phyloP scores from a whole-genome alignment of 257 asterid genomes.

The Striga asiatica region DNA sequence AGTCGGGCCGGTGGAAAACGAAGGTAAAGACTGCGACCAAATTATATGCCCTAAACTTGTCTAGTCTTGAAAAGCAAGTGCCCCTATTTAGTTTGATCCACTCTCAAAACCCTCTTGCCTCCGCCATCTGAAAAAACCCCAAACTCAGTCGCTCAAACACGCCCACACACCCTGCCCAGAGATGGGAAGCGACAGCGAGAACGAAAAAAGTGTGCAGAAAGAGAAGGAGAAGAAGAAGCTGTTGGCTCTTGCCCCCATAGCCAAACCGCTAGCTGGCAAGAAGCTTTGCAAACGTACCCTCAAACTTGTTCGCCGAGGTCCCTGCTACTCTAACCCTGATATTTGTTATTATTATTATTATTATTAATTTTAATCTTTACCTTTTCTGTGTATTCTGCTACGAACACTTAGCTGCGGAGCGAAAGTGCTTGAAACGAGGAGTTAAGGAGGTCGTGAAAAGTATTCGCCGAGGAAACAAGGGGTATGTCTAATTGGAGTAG shows the following conservation, averaged over 20 bases:
- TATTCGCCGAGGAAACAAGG: slow-evolving; percentile 88
- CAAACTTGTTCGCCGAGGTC: slow-evolving; percentile 85
- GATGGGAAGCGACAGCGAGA: slow-evolving; percentile 92
- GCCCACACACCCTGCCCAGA: slow-evolving; percentile 11
- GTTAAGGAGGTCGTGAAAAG: slow-evolving; percentile 95
- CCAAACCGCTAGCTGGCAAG: slow-evolving; percentile 87
- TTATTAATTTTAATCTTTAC: neutral
- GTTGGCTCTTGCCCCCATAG: slow-evolving; percentile 67
- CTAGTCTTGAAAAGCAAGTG: too few species aligned
- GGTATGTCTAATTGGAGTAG: slow-evolving; percentile 24
- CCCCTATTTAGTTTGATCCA: neutral
- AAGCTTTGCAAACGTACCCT: slow-evolving; percentile 77
- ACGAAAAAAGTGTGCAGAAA: slow-evolving; percentile 58
- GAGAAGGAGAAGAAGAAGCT: slow-evolving; percentile 86
- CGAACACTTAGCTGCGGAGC: slow-evolving; percentile 64
- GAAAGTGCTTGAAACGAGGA: slow-evolving; percentile 91
- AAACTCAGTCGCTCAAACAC: neutral
- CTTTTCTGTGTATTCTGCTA: neutral
- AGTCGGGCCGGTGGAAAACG: too few species aligned
- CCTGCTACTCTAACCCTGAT: too few species aligned
- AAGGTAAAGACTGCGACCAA: too few species aligned
- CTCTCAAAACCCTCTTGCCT: slow-evolving; percentile 19
- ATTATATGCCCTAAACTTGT: too few species aligned
- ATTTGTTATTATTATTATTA: too few species aligned
- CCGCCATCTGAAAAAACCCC: slow-evolving; percentile 4